Evolutionary conservation across 2,329 filamentous ascomycete species (phyloP).

Genomic region (Lachnellula subtilissima): DNA sequence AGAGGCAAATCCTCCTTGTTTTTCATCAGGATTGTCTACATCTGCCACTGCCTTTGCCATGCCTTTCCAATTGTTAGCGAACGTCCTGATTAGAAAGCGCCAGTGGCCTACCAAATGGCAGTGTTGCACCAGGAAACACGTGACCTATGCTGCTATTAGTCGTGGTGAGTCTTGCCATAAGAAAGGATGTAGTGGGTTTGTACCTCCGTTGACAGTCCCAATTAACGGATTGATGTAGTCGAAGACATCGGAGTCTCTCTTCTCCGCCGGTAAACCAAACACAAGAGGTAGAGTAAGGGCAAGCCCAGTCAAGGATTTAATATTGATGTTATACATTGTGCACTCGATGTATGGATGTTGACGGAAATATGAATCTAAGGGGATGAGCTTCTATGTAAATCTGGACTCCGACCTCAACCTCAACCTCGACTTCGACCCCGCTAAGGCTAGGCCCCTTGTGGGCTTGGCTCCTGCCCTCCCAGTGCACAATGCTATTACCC

Average conservation of each 20-base stretch:
- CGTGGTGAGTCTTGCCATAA: background rate
- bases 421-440: too few species aligned
- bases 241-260: conserved; percentile 32
- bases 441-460: too few species aligned
- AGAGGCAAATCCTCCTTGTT: conserved; percentile 53
- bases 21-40: conserved; percentile 43
- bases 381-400: background rate
- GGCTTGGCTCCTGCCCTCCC: too few species aligned
- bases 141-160: conserved; percentile 32
- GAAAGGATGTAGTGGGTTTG: background rate
- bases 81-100: background rate
- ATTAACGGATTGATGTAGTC: conserved; percentile 48
- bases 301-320: background rate
- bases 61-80: conserved; percentile 26
- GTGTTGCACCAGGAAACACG: conserved; percentile 51
- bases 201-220: conserved; percentile 49
- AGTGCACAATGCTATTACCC: too few species aligned
- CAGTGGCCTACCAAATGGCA: conserved; percentile 41
- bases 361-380: background rate
- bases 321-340: background rate
- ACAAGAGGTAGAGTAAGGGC: background rate
- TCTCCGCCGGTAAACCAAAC: background rate
- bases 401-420: background rate
- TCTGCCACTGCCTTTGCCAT: conserved; percentile 49
- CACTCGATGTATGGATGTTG: background rate